phyloP scores from a whole-genome alignment of 1,284 basidiomycete species.

The Fomitopsis palustris region DNA sequence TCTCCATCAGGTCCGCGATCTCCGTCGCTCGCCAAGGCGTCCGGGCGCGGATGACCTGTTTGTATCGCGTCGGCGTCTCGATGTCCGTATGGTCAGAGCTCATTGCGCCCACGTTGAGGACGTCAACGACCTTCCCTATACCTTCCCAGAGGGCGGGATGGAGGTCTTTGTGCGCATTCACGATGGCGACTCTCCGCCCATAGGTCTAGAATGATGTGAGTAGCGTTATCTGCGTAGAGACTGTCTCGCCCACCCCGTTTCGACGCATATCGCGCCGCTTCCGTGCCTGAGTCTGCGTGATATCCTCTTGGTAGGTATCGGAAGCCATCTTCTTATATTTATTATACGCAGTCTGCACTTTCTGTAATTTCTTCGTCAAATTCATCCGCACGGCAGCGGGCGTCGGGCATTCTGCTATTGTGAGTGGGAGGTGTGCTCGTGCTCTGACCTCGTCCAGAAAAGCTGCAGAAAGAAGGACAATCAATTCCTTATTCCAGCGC shows the following conservation, averaged over 20 bases:
- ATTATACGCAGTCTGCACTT: too few relatives aligned
- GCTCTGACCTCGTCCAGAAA: background rate
- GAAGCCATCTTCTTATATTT: too few relatives aligned
- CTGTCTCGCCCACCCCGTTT: too few relatives aligned
- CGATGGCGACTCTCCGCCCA: background rate
- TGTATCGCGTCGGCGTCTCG: background rate
- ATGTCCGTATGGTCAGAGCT: background rate
- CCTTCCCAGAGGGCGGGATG: background rate
- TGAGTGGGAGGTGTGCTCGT: background rate
- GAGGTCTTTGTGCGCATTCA: background rate
- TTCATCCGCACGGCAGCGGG: background rate
- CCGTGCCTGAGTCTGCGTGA: too few relatives aligned
- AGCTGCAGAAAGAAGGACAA: background rate
- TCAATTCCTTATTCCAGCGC: background rate
- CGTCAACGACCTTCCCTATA: background rate
- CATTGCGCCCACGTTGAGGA: background rate
- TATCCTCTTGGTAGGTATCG: too few relatives aligned
- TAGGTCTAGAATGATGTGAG: background rate
- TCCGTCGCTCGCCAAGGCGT: background rate
- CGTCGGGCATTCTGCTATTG: background rate
- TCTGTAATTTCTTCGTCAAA: background rate
- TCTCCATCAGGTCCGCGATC: background rate
- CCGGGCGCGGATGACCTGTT: background rate
- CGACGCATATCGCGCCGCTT: too few relatives aligned
- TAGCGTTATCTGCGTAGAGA: too few relatives aligned